Conservation (phyloP, 768 basidiomycete genomes). For the Hericium rajendrae region DNA sequence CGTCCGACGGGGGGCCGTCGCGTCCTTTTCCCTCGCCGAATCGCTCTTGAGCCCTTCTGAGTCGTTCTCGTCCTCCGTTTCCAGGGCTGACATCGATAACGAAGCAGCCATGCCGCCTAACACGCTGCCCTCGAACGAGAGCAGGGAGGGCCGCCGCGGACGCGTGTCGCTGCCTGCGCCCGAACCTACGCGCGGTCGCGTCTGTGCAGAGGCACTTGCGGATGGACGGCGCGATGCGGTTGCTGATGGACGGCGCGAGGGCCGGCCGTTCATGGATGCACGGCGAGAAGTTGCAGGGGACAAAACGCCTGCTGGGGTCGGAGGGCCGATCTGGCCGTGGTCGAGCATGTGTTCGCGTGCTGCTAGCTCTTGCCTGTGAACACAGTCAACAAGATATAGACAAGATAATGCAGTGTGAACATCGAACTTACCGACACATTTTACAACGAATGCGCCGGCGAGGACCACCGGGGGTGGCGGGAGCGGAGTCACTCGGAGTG, state of each 20-base stretch:
- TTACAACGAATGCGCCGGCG: slow-evolving; percentile 77
- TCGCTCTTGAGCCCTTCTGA: slow-evolving; percentile 15
- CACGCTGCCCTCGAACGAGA: slow-evolving; percentile 4
- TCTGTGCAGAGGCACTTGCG: neutral
- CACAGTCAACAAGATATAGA: neutral
- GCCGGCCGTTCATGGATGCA: slow-evolving; percentile 15
- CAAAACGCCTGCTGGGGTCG: slow-evolving; percentile 40
- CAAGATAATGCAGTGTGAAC: neutral
- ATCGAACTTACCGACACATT: slow-evolving; percentile 65
- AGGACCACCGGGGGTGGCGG: slow-evolving; percentile 49
- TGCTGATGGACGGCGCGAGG: slow-evolving; percentile 5
- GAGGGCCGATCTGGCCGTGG: slow-evolving; percentile 69
- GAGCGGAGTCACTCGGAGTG: slow-evolving; percentile 51
- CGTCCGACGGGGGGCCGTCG: neutral
- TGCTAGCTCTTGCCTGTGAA: slow-evolving; percentile 69
- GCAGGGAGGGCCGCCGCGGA: slow-evolving; percentile 1
- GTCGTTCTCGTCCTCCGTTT: slow-evolving; percentile 18
- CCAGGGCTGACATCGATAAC: slow-evolving; percentile 21
- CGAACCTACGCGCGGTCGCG: slow-evolving; percentile 9
- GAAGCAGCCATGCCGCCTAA: slow-evolving; percentile 6
- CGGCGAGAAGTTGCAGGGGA: slow-evolving; percentile 43
- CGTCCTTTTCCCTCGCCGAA: neutral
- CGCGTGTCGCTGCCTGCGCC: neutral
- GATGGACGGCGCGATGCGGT: slow-evolving; percentile 12
- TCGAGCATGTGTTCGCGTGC: slow-evolving; percentile 91